phyloP scores from a whole-genome alignment of 305 asterid genomes.

The Fraxinus sp. region DNA sequence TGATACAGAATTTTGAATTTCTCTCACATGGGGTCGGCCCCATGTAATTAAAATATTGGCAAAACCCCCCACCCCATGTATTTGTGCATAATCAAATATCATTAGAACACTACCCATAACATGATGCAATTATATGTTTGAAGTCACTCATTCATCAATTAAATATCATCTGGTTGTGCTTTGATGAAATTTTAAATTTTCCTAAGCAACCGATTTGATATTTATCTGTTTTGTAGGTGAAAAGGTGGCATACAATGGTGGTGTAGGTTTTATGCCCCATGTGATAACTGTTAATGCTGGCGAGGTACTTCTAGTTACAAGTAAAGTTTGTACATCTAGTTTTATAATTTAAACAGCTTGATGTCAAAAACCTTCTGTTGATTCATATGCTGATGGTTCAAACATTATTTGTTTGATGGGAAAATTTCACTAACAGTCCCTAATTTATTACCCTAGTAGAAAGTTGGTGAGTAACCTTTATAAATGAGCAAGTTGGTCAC shows the following conservation, averaged over 20 bases:
- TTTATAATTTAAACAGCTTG: background rate
- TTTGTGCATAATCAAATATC: background rate
- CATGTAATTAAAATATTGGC: no score
- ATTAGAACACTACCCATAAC: background rate
- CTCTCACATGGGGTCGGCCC: no score
- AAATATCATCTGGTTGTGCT: background rate
- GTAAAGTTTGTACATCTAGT: conserved; percentile 1
- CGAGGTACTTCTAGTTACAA: conserved; percentile 55
- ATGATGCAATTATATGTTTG: background rate
- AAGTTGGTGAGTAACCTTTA: background rate
- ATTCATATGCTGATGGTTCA: background rate
- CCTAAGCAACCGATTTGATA: conserved; percentile 21
- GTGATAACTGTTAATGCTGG: conserved; percentile 82
- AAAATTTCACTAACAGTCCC: background rate
- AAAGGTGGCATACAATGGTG: conserved; percentile 40
- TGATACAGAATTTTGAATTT: no score
- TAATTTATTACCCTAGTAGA: background rate
- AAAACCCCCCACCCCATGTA: background rate
- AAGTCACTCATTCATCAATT: background rate
- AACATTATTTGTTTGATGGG: background rate
- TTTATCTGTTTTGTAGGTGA: conserved; percentile 42
- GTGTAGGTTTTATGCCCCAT: conserved; percentile 78
- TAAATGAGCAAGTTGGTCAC: background rate
- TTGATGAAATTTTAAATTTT: conserved; percentile 10
- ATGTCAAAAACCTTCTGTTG: background rate